Evolutionary conservation across 352 stramenopile species (phyloP).

Genomic region (Pythium utonaiense): DNA sequence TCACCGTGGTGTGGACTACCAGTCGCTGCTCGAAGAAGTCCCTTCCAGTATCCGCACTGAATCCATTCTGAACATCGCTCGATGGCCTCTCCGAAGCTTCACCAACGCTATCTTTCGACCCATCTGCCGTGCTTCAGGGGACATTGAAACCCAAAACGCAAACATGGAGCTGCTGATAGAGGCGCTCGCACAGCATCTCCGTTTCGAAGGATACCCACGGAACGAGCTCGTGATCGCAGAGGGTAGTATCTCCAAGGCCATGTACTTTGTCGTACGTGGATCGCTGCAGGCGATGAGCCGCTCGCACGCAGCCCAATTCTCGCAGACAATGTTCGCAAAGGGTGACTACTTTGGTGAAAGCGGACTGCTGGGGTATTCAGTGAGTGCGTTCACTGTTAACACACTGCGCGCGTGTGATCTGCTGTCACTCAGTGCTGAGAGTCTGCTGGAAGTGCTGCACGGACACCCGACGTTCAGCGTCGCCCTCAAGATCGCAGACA

Average conservation of each 20-base stretch:
- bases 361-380: constrained; percentile 47
- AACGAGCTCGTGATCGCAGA: constrained; percentile 59
- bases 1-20: constrained; percentile 56
- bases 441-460: constrained; percentile 38
- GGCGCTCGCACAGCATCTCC: constrained; percentile 38
- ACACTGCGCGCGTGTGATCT: constrained; percentile 57
- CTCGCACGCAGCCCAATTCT: constrained; percentile 22
- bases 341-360: constrained; percentile 62
- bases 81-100: constrained; percentile 36
- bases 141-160: constrained; percentile 14
- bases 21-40: constrained; percentile 49
- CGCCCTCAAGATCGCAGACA: constrained; percentile 39
- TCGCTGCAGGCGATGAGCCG: constrained; percentile 34
- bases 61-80: constrained; percentile 45
- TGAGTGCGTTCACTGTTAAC: constrained; percentile 42
- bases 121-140: constrained; percentile 20
- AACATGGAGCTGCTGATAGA: constrained; percentile 32
- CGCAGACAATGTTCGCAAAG: constrained; percentile 33
- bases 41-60: constrained; percentile 45
- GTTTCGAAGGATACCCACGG: constrained; percentile 60
- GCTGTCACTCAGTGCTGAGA: constrained; percentile 43
- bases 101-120: constrained; percentile 38
- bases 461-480: constrained; percentile 36
- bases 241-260: constrained; percentile 56
- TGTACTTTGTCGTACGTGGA: constrained; percentile 69